These are phyloP conservation scores for Mycothermus thermophilus DNA, from an alignment of 495 filamentous ascomycete genomes.

Conservation along the genomic window DNA sequence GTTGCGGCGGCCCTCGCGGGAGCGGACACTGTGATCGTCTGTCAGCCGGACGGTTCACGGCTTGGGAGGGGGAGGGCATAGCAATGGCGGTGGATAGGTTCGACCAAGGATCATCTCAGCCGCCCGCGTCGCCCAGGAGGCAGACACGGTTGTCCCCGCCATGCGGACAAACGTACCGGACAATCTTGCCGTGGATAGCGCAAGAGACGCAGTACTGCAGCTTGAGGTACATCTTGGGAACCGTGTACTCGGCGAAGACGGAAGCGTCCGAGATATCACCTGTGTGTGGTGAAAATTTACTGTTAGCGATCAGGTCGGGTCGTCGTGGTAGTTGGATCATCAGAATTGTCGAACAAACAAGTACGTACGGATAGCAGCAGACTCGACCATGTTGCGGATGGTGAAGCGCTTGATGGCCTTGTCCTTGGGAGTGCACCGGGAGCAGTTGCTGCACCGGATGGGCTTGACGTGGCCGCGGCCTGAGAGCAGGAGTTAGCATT, in stretches of 20 bases:
- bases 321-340: neutral
- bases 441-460: conserved; percentile 99
- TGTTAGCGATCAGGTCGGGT: neutral
- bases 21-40: conserved; percentile 65
- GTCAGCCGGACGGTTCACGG: conserved; percentile 22
- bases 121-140: conserved; percentile 30
- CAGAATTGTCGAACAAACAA: neutral
- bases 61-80: conserved; percentile 9
- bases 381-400: conserved; percentile 99
- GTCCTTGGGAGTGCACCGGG: conserved; percentile 98
- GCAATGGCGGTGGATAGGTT: conserved; percentile 28
- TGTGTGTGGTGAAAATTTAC: conserved; percentile 23
- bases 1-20: conserved; percentile 94
- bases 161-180: conserved; percentile 64
- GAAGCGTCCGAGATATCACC: conserved; percentile 99
- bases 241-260: conserved; percentile 96
- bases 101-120: conserved; percentile 48
- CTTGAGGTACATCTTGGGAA: conserved; percentile 99
- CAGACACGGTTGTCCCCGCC: conserved; percentile 23
- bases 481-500: no score
- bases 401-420: conserved; percentile 99
- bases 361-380: conserved; percentile 96
- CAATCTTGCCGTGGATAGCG: conserved; percentile 99
- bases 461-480: conserved; percentile 95
- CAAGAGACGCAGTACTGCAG: conserved; percentile 99